A percentile compares a stretch with the other conserved stretches of the same genome.
Conservation (phyloP, 192 early-diverging fungal species). For the Podila epicladia region DNA sequence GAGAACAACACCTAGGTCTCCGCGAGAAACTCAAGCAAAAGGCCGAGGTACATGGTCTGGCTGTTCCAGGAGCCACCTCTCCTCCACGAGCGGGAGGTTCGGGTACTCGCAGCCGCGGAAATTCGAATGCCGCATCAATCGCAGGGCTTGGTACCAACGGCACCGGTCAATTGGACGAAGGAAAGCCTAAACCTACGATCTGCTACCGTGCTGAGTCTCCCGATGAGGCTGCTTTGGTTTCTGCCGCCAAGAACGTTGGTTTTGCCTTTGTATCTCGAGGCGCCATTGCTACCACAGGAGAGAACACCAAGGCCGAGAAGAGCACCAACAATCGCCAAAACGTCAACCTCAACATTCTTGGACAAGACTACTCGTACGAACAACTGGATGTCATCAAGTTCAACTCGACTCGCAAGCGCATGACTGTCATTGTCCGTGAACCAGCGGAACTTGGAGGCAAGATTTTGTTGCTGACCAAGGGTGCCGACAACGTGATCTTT, state of each 20-base stretch:
- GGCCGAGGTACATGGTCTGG: constrained; percentile 50
- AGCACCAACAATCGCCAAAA: constrained; percentile 46
- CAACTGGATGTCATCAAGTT: constrained; percentile 93
- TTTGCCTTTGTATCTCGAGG: constrained; percentile 73
- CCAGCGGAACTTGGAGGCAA: constrained; percentile 82
- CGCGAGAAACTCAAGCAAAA: constrained; percentile 38
- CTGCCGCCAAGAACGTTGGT: constrained; percentile 81
- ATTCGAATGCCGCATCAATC: constrained; percentile 24
- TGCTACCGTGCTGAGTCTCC: constrained; percentile 82
- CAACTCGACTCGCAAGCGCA: constrained; percentile 95
- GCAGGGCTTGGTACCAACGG: neutral
- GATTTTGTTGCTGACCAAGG: constrained; percentile 91
- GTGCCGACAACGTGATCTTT: constrained; percentile 96
- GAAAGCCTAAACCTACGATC: constrained; percentile 30
- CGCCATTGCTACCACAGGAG: neutral
- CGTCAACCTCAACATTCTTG: constrained; percentile 76
- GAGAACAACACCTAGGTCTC: constrained; percentile 10
- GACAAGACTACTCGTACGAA: constrained; percentile 73
- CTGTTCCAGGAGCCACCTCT: constrained; percentile 25
- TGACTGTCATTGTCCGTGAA: constrained; percentile 86
- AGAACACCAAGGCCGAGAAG: constrained; percentile 15
- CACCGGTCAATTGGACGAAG: constrained; percentile 1
- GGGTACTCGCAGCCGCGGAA: constrained; percentile 43
- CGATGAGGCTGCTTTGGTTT: constrained; percentile 85
- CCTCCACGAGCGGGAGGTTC: constrained; percentile 10